phyloP scores from a whole-genome alignment of 345 rosid genomes.

The Populus alba region DNA sequence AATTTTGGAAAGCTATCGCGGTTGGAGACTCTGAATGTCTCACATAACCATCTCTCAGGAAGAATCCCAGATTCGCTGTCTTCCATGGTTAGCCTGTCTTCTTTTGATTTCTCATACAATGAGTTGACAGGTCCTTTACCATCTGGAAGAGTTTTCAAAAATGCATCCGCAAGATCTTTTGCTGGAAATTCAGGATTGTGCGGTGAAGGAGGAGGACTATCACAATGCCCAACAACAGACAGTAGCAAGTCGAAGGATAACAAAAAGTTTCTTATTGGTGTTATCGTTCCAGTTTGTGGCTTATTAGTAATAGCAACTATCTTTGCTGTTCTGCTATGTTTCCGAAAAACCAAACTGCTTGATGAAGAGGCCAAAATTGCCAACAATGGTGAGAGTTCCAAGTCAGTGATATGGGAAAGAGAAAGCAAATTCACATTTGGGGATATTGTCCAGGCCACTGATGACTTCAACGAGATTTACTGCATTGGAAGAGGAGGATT shows the following conservation, averaged over 20 bases:
- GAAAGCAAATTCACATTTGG: slow-evolving; percentile 54
- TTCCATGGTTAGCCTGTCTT: slow-evolving; percentile 44
- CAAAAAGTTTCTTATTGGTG: slow-evolving; percentile 35
- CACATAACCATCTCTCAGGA: slow-evolving; percentile 53
- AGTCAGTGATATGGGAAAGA: slow-evolving; percentile 52
- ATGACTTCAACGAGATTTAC: slow-evolving; percentile 42
- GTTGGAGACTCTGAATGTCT: slow-evolving; percentile 51
- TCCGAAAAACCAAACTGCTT: slow-evolving; percentile 9
- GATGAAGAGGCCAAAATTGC: slow-evolving; percentile 34
- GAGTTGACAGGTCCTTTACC: slow-evolving; percentile 52
- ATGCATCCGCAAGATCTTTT: slow-evolving; percentile 39
- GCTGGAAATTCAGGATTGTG: slow-evolving; percentile 57
- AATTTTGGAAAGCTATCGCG: slow-evolving; percentile 36
- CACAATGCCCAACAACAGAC: slow-evolving; percentile 27
- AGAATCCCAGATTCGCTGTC: slow-evolving; percentile 48
- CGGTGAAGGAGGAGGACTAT: slow-evolving; percentile 47
- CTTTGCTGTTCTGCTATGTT: slow-evolving; percentile 7
- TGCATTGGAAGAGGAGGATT: slow-evolving; percentile 72
- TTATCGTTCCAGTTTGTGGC: slow-evolving; percentile 37
- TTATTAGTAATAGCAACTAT: slow-evolving; percentile 23
- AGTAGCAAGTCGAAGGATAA: slow-evolving; percentile 7
- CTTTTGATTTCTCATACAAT: slow-evolving; percentile 56
- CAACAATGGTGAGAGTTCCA: slow-evolving; percentile 1
- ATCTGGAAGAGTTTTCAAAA: slow-evolving; percentile 35
- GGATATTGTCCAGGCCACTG: slow-evolving; percentile 54